These are phyloP conservation scores for Saccharomycopsis sp. DNA, from an alignment of 805 yeast genomes.

Conservation along the genomic window DNA sequence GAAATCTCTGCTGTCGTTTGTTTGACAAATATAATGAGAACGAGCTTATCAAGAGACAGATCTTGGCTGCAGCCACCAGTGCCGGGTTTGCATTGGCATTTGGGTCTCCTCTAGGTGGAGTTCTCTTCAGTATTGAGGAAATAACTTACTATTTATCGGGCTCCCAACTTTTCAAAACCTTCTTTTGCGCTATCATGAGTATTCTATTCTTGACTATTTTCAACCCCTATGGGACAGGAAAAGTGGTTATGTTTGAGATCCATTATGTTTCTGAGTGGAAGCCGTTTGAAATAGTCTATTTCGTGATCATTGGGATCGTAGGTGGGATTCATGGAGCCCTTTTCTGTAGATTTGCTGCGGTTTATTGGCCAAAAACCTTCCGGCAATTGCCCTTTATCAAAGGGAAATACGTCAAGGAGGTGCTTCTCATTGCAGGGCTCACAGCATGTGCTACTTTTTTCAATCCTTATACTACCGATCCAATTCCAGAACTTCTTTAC, in stretches of 20 bases:
- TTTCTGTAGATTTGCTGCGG: slow-evolving; percentile 39
- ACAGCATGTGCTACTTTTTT: slow-evolving; percentile 43
- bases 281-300: slow-evolving; percentile 40
- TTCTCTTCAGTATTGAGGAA: slow-evolving; percentile 49
- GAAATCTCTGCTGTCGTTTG: slow-evolving; percentile 44
- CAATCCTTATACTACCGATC: slow-evolving; percentile 43
- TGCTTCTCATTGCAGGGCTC: slow-evolving; percentile 35
- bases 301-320: slow-evolving; percentile 40
- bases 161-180: slow-evolving; percentile 46
- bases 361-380: slow-evolving; percentile 35
- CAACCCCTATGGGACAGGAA: slow-evolving; percentile 56
- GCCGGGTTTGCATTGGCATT: slow-evolving; percentile 58
- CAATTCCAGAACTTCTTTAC: slow-evolving; percentile 42
- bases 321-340: slow-evolving; percentile 51
- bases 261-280: slow-evolving; percentile 46
- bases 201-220: slow-evolving; percentile 45
- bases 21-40: slow-evolving; percentile 41
- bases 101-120: slow-evolving; percentile 57
- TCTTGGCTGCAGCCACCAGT: slow-evolving; percentile 49
- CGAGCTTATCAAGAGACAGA: slow-evolving; percentile 45
- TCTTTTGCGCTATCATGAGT: slow-evolving; percentile 49
- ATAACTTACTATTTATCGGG: slow-evolving; percentile 50
- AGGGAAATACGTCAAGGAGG: slow-evolving; percentile 39
- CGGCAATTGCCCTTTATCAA: slow-evolving; percentile 31
- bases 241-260: slow-evolving; percentile 49